These are phyloP conservation scores for Carallia pectinifolia DNA, from an alignment of 345 rosid species.

Conservation along the genomic window DNA sequence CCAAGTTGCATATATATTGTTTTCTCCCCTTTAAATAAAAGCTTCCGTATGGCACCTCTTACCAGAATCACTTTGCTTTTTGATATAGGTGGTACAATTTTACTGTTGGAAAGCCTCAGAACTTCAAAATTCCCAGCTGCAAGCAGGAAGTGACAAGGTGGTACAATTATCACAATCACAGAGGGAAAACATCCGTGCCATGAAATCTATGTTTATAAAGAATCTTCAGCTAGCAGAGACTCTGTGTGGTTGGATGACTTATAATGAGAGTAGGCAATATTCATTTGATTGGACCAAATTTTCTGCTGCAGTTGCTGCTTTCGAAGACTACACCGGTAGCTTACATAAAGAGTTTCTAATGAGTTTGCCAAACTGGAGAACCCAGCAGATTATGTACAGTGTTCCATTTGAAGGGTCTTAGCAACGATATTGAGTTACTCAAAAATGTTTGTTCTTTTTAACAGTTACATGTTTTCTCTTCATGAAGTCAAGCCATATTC, in stretches of 20 bases:
- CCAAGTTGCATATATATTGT: background rate
- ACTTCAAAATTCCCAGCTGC: conserved; percentile 8
- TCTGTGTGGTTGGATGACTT: conserved; percentile 19
- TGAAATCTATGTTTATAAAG: conserved; percentile 38
- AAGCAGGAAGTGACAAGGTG: conserved; percentile 21
- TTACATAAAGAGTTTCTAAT: conserved; percentile 40
- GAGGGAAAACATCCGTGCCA: conserved; percentile 28
- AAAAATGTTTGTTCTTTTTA: background rate
- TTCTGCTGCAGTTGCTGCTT: conserved; percentile 39
- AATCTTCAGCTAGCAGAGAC: conserved; percentile 39
- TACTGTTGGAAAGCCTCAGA: conserved; percentile 53
- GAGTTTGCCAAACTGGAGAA: conserved; percentile 66
- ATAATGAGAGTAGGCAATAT: conserved; percentile 9
- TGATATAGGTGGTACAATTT: conserved; percentile 60
- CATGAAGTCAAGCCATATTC: background rate
- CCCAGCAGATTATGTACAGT: conserved; percentile 37
- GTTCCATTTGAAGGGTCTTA: conserved; percentile 4
- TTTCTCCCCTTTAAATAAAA: background rate
- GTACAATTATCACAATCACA: conserved; percentile 42
- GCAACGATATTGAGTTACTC: background rate
- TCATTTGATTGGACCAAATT: conserved; percentile 41
- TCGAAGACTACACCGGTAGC: conserved; percentile 47
- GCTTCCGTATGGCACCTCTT: background rate
- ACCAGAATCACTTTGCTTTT: conserved; percentile 5
- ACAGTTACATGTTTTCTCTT: background rate